phyloP scores from a whole-genome alignment of 768 basidiomycete species.

The Kwoniella bestiolae region DNA sequence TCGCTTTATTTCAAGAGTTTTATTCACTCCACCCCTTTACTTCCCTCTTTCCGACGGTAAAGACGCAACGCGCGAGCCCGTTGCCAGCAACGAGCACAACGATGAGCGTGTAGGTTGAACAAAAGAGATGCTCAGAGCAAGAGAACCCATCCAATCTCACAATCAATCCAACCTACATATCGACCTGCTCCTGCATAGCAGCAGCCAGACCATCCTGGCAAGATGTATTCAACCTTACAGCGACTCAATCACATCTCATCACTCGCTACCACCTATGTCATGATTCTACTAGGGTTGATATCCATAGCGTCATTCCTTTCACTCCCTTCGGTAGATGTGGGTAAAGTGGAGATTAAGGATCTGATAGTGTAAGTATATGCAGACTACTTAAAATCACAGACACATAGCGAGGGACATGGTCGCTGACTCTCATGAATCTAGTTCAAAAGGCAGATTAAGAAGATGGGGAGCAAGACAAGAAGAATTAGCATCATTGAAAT shows the following conservation, averaged over 20 bases:
- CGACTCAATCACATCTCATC: conserved; percentile 48
- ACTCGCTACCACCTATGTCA: conserved; percentile 47
- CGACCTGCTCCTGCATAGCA: neutral
- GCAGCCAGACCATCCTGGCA: conserved; percentile 15
- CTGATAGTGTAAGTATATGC: conserved; percentile 39
- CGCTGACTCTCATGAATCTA: conserved; percentile 1
- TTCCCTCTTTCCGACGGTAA: conserved; percentile 4
- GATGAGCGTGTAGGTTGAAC: neutral
- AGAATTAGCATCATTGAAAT: conserved; percentile 48
- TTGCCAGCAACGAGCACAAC: neutral
- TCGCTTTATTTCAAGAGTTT: conserved; percentile 13
- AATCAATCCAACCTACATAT: no score
- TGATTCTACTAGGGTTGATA: conserved; percentile 48
- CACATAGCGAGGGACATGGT: neutral
- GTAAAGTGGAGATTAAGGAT: conserved; percentile 48
- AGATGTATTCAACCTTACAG: conserved; percentile 49
- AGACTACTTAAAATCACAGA: neutral
- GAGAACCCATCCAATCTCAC: no score
- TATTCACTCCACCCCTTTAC: conserved; percentile 8
- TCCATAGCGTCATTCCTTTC: conserved; percentile 45
- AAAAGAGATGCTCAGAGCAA: neutral
- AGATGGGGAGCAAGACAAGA: conserved; percentile 47
- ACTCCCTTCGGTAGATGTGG: conserved; percentile 39
- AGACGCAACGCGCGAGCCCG: neutral
- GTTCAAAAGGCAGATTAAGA: conserved; percentile 43